phyloP scores from a whole-genome alignment of 2,329 filamentous ascomycete genomes.

The Aspergillus neotritici region DNA sequence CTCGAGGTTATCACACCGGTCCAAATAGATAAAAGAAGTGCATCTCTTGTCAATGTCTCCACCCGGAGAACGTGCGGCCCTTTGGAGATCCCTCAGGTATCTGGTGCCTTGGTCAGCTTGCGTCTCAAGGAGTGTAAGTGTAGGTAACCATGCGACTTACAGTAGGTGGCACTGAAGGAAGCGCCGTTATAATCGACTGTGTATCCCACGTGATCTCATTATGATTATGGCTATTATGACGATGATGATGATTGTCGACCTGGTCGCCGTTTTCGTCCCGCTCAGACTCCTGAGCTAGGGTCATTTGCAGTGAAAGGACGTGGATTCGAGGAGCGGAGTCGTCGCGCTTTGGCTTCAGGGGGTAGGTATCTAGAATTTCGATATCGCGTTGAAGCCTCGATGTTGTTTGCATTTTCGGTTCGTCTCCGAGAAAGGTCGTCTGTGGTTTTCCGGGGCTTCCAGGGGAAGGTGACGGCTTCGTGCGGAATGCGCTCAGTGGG shows the following conservation, averaged over 20 bases:
- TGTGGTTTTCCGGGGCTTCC: conserved; percentile 7
- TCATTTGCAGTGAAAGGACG: conserved; percentile 25
- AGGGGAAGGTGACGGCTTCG: conserved; percentile 17
- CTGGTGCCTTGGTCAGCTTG: too few species aligned
- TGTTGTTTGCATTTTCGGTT: conserved; percentile 25
- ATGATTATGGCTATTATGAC: not conserved
- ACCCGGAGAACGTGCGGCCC: too few species aligned
- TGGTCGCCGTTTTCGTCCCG: not conserved
- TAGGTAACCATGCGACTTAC: conserved; percentile 2
- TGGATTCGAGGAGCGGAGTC: conserved; percentile 25
- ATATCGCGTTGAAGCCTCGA: conserved; percentile 26
- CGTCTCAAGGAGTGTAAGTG: too few species aligned
- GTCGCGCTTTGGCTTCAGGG: conserved; percentile 23
- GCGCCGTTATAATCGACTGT: conserved; percentile 24
- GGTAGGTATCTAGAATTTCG: conserved; percentile 25
- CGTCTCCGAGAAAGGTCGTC: conserved; percentile 9
- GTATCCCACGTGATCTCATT: conserved; percentile 6
- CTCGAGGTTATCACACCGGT: too few species aligned
- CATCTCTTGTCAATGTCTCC: too few species aligned
- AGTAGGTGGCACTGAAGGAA: conserved; percentile 18
- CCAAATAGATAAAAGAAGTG: too few species aligned
- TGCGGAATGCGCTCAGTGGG: conserved; percentile 28
- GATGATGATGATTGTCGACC: not conserved
- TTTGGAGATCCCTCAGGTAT: too few species aligned
- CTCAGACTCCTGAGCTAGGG: conserved; percentile 17